Base-by-base conservation (phyloP, 2,329 filamentous ascomycete genomes). In the Fusarium multiceps region DNA sequence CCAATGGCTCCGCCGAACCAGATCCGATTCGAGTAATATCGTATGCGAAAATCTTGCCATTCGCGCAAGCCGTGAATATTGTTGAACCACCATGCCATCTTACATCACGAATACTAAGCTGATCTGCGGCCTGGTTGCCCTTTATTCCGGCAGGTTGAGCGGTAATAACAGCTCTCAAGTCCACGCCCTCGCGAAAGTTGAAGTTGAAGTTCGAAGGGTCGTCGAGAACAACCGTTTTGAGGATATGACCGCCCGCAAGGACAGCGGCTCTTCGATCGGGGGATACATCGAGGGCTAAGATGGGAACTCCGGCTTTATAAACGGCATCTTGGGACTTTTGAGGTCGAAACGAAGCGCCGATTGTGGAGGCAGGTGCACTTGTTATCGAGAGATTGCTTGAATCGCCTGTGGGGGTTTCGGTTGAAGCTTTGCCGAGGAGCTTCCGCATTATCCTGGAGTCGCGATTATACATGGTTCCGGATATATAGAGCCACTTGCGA, bases 31-130 rank as follows among this genome's bases (percentile, higher is more conserved):
- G 84, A 42, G 82, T 82, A 20, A 90, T 75, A 75, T 91, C 88
- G 72, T 91, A 91, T 63, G 87, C 82, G 65, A 90, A 90, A 70
- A 91, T 89, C 77, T 88, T 88, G 73, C 89, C 89, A 64, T 86
- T 88, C 51, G 86, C 85, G 74, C 88, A 89, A 4, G 89, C 89
- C 0, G 89, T 90, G 69, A 89, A 88, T 56, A 90, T 84, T 40
- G 83, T 85, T 16, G 84, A 83, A 66, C 84, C 82, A 59, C 80
- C 82, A 30, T 86, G 82, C 84, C 88, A 88, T 75, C 87, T 88
- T 51, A 89, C 87, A 65, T 89, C 87, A 70, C 86, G 86, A 67
- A 91, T 89, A 37, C 88, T 89, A 50, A 90, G 81, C 76, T 90
- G 88, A 64, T 91, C 88, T 20, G 80, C 78, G 11, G 75, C 77